Percentiles rank a stretch among this genome's conserved stretches.
Evolutionary conservation across 345 rosid genomes (phyloP).

Genomic region (Sonneratia caseolaris): DNA sequence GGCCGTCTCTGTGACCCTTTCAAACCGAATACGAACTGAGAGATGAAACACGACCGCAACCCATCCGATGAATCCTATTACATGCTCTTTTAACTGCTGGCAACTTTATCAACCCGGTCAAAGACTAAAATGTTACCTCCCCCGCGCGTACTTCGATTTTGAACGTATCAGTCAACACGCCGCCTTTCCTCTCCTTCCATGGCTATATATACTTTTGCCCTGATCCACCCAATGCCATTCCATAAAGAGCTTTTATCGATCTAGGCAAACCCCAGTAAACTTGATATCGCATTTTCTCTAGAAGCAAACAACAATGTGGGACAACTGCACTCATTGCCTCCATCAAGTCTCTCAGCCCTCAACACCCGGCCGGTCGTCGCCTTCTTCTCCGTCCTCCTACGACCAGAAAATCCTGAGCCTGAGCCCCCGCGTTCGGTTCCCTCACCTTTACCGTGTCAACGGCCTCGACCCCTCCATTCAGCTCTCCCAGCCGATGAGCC

Average conservation of each 20-base stretch:
- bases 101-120: too few species aligned
- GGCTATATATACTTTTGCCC: background rate
- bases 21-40: too few species aligned
- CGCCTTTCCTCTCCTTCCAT: background rate
- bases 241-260: background rate
- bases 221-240: background rate
- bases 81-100: too few species aligned
- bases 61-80: too few species aligned
- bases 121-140: too few species aligned
- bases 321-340: background rate
- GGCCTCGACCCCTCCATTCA: background rate
- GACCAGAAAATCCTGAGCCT: background rate
- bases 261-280: background rate
- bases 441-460: background rate
- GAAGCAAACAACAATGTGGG: background rate
- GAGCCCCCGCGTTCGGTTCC: background rate
- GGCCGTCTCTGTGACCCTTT: too few species aligned
- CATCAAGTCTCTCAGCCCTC: conserved; percentile 1
- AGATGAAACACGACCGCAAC: too few species aligned
- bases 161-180: background rate
- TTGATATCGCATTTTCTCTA: background rate
- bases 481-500: background rate
- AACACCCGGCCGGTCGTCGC: background rate
- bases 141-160: background rate
- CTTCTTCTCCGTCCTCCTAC: background rate